These are phyloP conservation scores for Cutaneotrichosporon dermatis DNA, from an alignment of 1,284 basidiomycete species.

Conservation along the genomic window DNA sequence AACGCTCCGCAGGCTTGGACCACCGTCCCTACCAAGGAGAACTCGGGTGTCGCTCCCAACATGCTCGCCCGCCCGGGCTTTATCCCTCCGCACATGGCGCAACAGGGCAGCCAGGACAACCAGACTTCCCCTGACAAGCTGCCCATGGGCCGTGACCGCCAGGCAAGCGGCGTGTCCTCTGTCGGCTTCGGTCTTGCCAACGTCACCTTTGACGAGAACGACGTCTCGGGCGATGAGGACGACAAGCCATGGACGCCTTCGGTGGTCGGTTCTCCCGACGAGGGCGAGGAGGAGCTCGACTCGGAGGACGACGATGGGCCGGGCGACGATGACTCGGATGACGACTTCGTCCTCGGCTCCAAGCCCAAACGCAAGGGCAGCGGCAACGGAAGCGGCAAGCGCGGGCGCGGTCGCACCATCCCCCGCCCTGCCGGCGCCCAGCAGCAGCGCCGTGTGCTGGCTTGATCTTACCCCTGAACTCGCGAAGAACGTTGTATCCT, in stretches of 20 bases:
- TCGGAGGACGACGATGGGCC: constrained; percentile 13
- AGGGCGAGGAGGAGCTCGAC: constrained; percentile 21
- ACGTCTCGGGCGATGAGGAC: constrained; percentile 12
- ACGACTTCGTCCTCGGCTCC: constrained; percentile 21
- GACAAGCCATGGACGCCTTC: constrained; percentile 12
- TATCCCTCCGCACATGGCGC: neutral
- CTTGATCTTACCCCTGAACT: neutral
- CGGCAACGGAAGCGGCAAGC: constrained; percentile 6
- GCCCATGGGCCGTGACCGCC: constrained; percentile 11
- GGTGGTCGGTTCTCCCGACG: constrained; percentile 5
- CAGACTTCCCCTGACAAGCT: constrained; percentile 10
- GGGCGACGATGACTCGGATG: constrained; percentile 17
- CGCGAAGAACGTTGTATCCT: neutral
- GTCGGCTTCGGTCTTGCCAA: constrained; percentile 43
- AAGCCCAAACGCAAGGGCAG: constrained; percentile 18
- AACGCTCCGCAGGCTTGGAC: constrained; percentile 3
- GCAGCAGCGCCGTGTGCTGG: constrained; percentile 10
- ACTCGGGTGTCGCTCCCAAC: constrained; percentile 6
- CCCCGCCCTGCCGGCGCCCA: constrained; percentile 1
- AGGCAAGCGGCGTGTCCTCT: constrained; percentile 24
- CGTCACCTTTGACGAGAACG: constrained; percentile 33
- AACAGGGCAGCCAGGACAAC: constrained; percentile 4
- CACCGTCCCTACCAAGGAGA: constrained; percentile 2
- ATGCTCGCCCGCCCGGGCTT: constrained; percentile 15
- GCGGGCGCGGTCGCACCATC: constrained; percentile 8